These are phyloP conservation scores for Plasmodium inui DNA, from an alignment of 169 alveolate species.

Conservation along the genomic window DNA sequence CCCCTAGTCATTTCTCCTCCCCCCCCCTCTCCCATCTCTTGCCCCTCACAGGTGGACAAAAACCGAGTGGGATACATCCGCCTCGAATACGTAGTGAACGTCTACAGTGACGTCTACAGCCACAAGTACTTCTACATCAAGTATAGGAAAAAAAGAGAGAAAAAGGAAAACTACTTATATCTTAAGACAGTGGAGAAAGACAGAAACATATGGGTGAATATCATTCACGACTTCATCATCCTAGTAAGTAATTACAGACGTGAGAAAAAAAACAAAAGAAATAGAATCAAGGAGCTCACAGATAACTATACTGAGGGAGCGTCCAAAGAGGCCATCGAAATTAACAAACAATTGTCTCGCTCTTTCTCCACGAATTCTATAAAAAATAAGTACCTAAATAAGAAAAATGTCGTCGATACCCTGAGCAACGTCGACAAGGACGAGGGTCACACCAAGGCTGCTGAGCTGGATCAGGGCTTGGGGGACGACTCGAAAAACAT, in stretches of 20 bases:
- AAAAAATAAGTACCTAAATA: slow-evolving; percentile 50
- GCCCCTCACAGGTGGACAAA: slow-evolving; percentile 23
- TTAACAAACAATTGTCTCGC: slow-evolving; percentile 29
- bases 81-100: slow-evolving; percentile 35
- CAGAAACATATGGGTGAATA: slow-evolving; percentile 55
- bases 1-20: not conserved
- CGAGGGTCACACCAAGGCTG: not conserved
- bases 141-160: slow-evolving; percentile 45
- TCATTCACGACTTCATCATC: slow-evolving; percentile 65
- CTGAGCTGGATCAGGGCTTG: not conserved
- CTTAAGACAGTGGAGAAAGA: slow-evolving; percentile 57
- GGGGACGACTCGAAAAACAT: slow-evolving; percentile 30
- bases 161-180: slow-evolving; percentile 53
- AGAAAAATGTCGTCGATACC: slow-evolving; percentile 25
- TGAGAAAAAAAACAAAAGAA: slow-evolving; percentile 43
- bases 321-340: slow-evolving; percentile 37
- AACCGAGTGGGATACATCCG: slow-evolving; percentile 61
- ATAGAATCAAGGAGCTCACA: slow-evolving; percentile 36
- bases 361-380: slow-evolving; percentile 63
- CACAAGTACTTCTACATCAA: slow-evolving; percentile 57
- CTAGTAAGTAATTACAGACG: slow-evolving; percentile 36
- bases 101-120: slow-evolving; percentile 54
- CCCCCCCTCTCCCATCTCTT: not conserved
- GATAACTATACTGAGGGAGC: slow-evolving; percentile 1
- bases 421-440: slow-evolving; percentile 48